A percentile compares a stretch with the other conserved stretches of the same genome.
Conservation (phyloP, 768 basidiomycete species). For the Lentinus brumalis region DNA sequence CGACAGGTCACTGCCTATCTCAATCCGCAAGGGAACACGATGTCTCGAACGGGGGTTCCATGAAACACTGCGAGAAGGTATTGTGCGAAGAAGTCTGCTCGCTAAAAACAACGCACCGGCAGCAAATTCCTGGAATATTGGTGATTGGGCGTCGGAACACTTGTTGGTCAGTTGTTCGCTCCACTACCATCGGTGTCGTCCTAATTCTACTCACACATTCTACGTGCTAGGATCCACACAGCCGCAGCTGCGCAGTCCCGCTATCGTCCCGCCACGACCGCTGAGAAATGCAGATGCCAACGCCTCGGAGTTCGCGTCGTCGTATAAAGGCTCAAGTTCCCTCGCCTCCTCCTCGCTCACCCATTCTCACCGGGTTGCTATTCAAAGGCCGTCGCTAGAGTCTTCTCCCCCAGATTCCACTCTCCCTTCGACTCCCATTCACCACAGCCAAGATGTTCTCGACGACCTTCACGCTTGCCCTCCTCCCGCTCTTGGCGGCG, state of each 20-base stretch:
- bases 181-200: constrained; percentile 3
- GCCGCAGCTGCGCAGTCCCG: constrained; percentile 18
- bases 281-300: constrained; percentile 3
- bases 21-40: constrained; percentile 10
- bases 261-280: not conserved
- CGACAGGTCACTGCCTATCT: constrained; percentile 1
- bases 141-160: constrained; percentile 11
- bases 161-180: constrained; percentile 4
- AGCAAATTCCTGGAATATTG: not conserved
- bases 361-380: constrained; percentile 14
- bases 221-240: constrained; percentile 9
- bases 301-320: not conserved
- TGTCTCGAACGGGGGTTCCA: not conserved
- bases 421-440: not conserved
- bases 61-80: constrained; percentile 10
- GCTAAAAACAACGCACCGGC: constrained; percentile 14
- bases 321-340: constrained; percentile 19
- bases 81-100: constrained; percentile 12
- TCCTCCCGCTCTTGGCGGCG: constrained; percentile 35
- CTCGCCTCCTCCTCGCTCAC: constrained; percentile 14
- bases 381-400: constrained; percentile 5
- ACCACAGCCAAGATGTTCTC: constrained; percentile 34
- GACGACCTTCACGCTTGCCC: constrained; percentile 26
- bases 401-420: not conserved
- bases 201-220: constrained; percentile 17